Base-by-base conservation (phyloP, 169 alveolate genomes). In the Haemoproteus tartakovskyi region DNA sequence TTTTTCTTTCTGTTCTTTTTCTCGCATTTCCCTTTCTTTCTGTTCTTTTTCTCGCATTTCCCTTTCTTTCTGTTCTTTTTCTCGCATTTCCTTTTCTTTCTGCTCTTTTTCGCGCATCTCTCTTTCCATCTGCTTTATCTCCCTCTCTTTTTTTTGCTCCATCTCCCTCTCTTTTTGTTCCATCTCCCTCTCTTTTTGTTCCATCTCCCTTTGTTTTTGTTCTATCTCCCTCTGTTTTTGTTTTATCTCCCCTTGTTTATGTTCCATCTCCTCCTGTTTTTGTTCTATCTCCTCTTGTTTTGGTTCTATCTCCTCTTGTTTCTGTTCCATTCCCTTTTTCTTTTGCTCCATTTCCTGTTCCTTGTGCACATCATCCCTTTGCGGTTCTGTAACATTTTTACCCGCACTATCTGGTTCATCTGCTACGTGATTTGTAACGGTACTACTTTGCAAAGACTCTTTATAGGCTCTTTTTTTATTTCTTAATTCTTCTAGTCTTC, bases 401-500 rank as follows among this genome's bases (percentile, higher is more conserved):
- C n/a, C n/a, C n/a, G n/a, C n/a, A 1, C n/a, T 45, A 16, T 45
- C 1, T 45, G 2, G 1, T 45, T 45, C 19, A 16, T 45, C 54
- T 16, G 1, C 16, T 45, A 12, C 2, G 19, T 45, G 14, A 45
- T 1, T 45, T 11, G 54, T 16, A 16, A 45, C 2, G 2, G 16
- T 11, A 16, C 2, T n/a, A 29, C 29, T 5, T 60, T 14, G 2
- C 41, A n/a, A n/a, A n/a, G 29, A 21, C 0, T 40, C 3, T 29
- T 24, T 29, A 22, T 63, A 51, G 24, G 21, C 19, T 51, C 27
- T 16, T 33, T 67, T 67, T 57, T 57, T 27, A 43, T 54, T 70
- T 60, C 83, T 70, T 36, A 54, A 33, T 29, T 54, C 60, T 47
- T 70, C 83, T 43, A 70, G 47, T 30, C 38, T 57, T 43, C 27